Conservation (phyloP, 129 eudicot genomes). For the Flaveria robusta region DNA sequence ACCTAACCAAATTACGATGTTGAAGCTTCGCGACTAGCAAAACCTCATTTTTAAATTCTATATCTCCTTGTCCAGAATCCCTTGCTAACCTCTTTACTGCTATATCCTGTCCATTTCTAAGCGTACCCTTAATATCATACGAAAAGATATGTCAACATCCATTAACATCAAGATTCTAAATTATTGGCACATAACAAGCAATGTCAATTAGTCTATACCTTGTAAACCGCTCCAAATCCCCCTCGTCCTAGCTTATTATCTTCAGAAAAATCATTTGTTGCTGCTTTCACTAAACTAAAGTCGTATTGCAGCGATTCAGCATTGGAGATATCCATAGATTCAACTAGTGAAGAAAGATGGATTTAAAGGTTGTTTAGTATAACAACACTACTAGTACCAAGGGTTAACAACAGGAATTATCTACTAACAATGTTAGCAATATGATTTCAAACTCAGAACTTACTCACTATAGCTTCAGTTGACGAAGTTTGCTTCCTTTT, state of each 20-base stretch:
- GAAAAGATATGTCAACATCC: neutral
- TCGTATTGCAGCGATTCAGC: neutral
- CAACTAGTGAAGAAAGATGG: neutral
- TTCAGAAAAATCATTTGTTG: constrained; percentile 11
- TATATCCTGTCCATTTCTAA: neutral
- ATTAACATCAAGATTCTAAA: neutral
- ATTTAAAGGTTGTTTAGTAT: neutral
- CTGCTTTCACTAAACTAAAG: neutral
- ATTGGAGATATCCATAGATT: neutral
- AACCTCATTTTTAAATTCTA: constrained; percentile 3
- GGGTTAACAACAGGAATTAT: too few species aligned
- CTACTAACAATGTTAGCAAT: neutral
- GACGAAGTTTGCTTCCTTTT: neutral
- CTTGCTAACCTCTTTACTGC: constrained; percentile 12
- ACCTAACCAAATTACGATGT: constrained; percentile 3
- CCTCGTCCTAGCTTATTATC: neutral
- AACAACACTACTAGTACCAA: neutral
- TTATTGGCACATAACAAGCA: neutral
- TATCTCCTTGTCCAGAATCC: constrained; percentile 2
- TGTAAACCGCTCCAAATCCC: neutral
- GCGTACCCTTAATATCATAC: neutral
- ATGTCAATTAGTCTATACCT: neutral
- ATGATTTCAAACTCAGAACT: neutral
- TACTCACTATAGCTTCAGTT: neutral
- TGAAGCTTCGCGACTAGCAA: constrained; percentile 9